Base-by-base conservation (phyloP, 2,329 filamentous ascomycete genomes). In the Aspergillus hortae region DNA sequence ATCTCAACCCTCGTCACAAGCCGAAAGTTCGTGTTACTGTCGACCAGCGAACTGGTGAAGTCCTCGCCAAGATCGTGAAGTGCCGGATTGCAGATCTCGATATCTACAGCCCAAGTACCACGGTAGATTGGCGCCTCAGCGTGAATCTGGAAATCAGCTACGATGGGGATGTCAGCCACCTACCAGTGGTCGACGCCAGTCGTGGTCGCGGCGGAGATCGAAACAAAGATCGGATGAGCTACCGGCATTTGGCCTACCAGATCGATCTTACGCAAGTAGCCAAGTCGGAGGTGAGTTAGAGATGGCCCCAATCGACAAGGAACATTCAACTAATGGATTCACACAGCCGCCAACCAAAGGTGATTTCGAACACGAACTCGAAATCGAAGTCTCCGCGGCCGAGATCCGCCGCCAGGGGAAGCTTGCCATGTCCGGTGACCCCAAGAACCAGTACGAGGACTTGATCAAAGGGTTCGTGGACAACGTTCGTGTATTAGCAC, bases 131-230 rank as follows among this genome's bases (percentile, higher is more conserved):
- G 73, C 89, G 94, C 10, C 86, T 99, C 60, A 95, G 90, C 63
- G 85, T 99, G 65, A 97, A 96, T 66, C 81, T 99, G 2, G 95
- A 99, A 82, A 91, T 95, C 82, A 82, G 87, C 49, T 95, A 86
- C 76, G 81, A 90, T 3, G 90, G 91, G 21, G 77, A 83, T 1
- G 64, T 88, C 0, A 77, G 84, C 6, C 74, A 76, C 19, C 70
- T 85, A 2, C 67, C 74, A 0, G 70, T 77, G 7, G 77, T 79
- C 21, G 70, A 69, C 35, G 61, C 63, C 11, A 58, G 58, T 4
- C 59, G 62, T 9, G 74, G 74, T 33, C 74, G 70, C 42, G 72
- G 62, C 12, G 67, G 56, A 44, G 86, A 90, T 63, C 84, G 92
- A 6, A 85, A 84, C 61, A 99, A 99, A 71, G 92, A 99, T 70